phyloP scores from a whole-genome alignment of 495 filamentous ascomycete genomes.

The Friedmanniomyces endolithicus region DNA sequence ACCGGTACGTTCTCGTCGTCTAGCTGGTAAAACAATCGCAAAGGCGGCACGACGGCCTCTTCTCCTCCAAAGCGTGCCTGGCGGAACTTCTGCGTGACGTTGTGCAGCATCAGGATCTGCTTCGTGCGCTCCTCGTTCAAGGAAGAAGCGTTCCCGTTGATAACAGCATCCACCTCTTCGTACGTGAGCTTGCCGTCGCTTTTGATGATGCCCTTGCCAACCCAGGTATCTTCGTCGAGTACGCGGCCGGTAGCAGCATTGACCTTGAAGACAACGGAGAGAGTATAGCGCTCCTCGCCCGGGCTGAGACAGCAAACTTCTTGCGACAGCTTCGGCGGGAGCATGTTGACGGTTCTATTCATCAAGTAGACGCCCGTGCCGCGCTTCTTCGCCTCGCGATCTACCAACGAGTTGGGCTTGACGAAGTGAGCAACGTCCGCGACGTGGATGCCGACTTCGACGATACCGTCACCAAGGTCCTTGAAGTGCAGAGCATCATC shows the following conservation, averaged over 20 bases:
- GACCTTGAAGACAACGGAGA: slow-evolving; percentile 84
- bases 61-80: slow-evolving; percentile 72
- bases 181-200: slow-evolving; percentile 75
- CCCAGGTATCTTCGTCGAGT: slow-evolving; percentile 73
- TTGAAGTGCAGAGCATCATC: slow-evolving; percentile 90
- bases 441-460: slow-evolving; percentile 93
- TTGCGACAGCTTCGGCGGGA: slow-evolving; percentile 69
- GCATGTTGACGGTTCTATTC: slow-evolving; percentile 80
- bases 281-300: slow-evolving; percentile 75
- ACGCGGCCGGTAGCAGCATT: slow-evolving; percentile 65
- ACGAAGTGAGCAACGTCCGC: slow-evolving; percentile 94
- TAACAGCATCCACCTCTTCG: slow-evolving; percentile 67
- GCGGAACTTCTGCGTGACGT: slow-evolving; percentile 74
- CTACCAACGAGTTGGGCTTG: slow-evolving; percentile 88
- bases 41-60: slow-evolving; percentile 57
- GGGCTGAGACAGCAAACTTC: slow-evolving; percentile 82
- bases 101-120: slow-evolving; percentile 62
- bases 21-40: slow-evolving; percentile 83
- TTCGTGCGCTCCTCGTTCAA: slow-evolving; percentile 50
- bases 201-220: slow-evolving; percentile 88
- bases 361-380: slow-evolving; percentile 91
- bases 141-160: slow-evolving; percentile 37
- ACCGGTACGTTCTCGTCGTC: slow-evolving; percentile 97
- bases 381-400: slow-evolving; percentile 95
- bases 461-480: slow-evolving; percentile 61